Evolutionary conservation across 257 asterid genomes (phyloP), one percentile per base, ranked within the genome.

Genomic region (Nyctanthes arbortristis): DNA sequence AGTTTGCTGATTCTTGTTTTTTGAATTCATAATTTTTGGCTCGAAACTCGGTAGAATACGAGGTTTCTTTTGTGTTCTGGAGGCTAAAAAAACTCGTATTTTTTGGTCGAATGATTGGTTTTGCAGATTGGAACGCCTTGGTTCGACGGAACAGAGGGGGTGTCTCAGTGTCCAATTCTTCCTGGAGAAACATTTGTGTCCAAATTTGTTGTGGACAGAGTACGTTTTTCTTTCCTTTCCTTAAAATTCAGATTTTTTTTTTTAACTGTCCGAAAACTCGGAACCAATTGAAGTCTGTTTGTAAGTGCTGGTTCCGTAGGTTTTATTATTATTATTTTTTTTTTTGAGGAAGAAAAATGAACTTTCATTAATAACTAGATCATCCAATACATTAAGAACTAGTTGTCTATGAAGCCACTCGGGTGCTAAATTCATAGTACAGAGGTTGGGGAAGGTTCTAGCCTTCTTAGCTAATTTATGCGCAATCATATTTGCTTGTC

Each of bases 141-240:
- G 99, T 82, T 84, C 87, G 99, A 93, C 79, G 99, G 99, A 69
- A 84, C 97, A n/a, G n/a, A n/a, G 76, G 99, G 96, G 7, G 96
- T 93, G 40, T 91, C 96, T 0, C 99, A 93, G 29, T 93, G 99
- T 65, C 99, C 99, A 6, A 82, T 89, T 76, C 60, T 84, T 16
- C 88, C 99, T 1, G 97, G 96, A 47, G 96, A 93, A 27, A 91
- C 93, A 31, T 88, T 89, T 55, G 76, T 67, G 0, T 93, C 91
- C 95, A 81, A 61, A 69, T 93, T 89, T 73, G 91, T 84, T 5
- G 96, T 93, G 4, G 97, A 93, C 12, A 84, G 91, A 62, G 99
- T 93, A 71, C 81, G 90, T 63, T 32, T 1, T 4, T 56, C n/a
- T 36, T 54, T 1, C 9, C 22, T 10, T 4, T n/a, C n/a, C n/a